Evolutionary conservation across 208 protist species (phyloP), one percentile per base, ranked within the genome.

Genomic region (Blechomonas ayalai): DNA sequence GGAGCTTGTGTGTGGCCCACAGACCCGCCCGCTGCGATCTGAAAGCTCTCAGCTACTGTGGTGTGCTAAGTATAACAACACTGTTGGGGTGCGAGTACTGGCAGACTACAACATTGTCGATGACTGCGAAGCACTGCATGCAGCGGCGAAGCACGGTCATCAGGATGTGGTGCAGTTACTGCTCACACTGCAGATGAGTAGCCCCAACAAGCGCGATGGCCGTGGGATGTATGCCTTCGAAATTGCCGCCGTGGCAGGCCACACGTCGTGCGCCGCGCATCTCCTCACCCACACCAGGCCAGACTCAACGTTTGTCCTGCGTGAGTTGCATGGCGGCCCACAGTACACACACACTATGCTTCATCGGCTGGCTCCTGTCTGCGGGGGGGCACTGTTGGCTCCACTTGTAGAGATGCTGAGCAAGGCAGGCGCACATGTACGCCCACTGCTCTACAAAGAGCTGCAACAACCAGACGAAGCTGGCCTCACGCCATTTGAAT

Each of bases 41-140:
- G 12, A 7, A 27, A 20, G 15, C 0, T 29, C 52, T 24, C 42
- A 52, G 40, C 48, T 92, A 34, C 55, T 46, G 33, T 92, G 83
- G 83, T 92, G 83, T 39, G 76, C 71, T 9, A 46, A 66, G 35
- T 57, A 65, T 8, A 61, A 69, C 40, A 77, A 88, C 59, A 67
- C 61, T 1, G 67, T 88, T 0, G 83, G 83, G 2, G 54, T 92
- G 23, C 79, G 79, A 16, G 76, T 79, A 20, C 54, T 92, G 31
- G 83, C 69, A 9, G 76, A 92, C 47, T 63, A 82, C 48, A 86
- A 86, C 59, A 58, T 84, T 18, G 42, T 63, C 6, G 83, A 92
- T 47, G 67, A 78, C 50, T 77, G 83, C 53, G 37, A 36, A 16
- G 83, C 66, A 9, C 58, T 92, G 20, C 67, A 79, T 35, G 38